Evolutionary conservation across 352 stramenopile species (phyloP).

Genomic region (Phytophthora niederhauseri): DNA sequence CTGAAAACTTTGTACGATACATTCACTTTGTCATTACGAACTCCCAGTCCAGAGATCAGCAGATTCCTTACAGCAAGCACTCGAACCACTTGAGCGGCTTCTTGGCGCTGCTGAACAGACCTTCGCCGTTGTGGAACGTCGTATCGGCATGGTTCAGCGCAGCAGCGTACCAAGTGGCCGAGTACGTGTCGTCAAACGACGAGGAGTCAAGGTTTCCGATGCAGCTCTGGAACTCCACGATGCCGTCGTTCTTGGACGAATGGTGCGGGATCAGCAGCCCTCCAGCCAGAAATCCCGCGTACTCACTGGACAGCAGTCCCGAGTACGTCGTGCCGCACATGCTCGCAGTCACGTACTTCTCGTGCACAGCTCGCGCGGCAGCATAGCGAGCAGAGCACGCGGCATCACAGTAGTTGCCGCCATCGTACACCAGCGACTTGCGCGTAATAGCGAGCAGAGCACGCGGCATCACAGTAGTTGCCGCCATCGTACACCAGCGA

Average conservation of each 20-base stretch:
- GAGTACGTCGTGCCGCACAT: constrained; percentile 54
- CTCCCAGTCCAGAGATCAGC: neutral
- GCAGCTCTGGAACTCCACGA: constrained; percentile 73
- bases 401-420: constrained; percentile 36
- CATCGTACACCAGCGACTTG: constrained; percentile 46
- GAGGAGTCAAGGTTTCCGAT: constrained; percentile 40
- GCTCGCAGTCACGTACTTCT: constrained; percentile 42
- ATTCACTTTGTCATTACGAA: neutral
- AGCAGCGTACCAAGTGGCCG: constrained; percentile 50
- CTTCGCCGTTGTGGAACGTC: constrained; percentile 67
- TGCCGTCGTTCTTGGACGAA: constrained; percentile 59
- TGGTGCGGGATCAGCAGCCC: constrained; percentile 51
- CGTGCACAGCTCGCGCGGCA: constrained; percentile 36
- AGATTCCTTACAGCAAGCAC: constrained; percentile 30
- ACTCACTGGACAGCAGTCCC: constrained; percentile 49
- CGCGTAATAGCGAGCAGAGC: constrained; percentile 33
- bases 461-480: constrained; percentile 32
- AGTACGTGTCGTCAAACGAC: constrained; percentile 45
- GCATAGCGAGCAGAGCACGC: constrained; percentile 39
- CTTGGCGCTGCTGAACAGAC: constrained; percentile 48
- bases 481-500: constrained; percentile 51
- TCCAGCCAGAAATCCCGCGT: constrained; percentile 37
- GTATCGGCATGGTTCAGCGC: constrained; percentile 64
- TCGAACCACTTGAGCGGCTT: constrained; percentile 73
- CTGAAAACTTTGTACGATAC: neutral